Percentiles rank a stretch among this genome's conserved stretches.
Conservation (phyloP, 768 basidiomycete genomes). For the Leccinum fibrillosum region DNA sequence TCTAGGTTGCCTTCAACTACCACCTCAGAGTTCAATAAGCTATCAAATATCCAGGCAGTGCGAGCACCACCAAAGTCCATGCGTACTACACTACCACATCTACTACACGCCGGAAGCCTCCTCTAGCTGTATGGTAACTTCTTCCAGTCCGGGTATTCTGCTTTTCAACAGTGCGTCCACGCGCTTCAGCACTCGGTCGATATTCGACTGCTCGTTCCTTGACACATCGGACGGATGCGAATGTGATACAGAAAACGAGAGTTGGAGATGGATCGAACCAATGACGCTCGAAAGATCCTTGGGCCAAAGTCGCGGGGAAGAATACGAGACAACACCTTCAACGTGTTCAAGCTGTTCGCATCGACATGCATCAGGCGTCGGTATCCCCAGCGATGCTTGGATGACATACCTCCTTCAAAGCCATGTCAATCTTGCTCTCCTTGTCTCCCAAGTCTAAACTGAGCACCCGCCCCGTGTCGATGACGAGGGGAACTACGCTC, state of each 20-base stretch:
- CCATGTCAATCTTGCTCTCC: constrained; percentile 50
- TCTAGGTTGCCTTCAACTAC: too few species aligned
- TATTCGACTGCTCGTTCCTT: constrained; percentile 13
- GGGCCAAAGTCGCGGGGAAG: constrained; percentile 89
- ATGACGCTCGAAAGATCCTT: constrained; percentile 84
- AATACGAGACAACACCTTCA: constrained; percentile 80
- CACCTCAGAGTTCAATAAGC: constrained; percentile 5
- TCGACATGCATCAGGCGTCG: neutral
- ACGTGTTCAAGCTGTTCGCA: constrained; percentile 58
- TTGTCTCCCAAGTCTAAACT: constrained; percentile 79
- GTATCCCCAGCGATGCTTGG: neutral
- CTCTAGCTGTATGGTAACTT: constrained; percentile 89
- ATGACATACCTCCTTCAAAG: constrained; percentile 58
- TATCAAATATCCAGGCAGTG: constrained; percentile 14
- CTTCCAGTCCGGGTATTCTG: constrained; percentile 78
- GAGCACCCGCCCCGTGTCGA: constrained; percentile 88
- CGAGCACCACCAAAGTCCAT: constrained; percentile 9
- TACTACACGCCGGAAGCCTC: constrained; percentile 12
- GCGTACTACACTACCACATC: neutral
- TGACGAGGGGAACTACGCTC: constrained; percentile 91
- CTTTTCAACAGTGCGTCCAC: constrained; percentile 71
- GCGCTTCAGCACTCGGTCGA: constrained; percentile 68
- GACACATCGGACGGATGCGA: constrained; percentile 52
- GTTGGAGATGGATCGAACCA: constrained; percentile 89
- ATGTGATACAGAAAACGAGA: constrained; percentile 57